A percentile compares a stretch with the other conserved stretches of the same genome.
These are phyloP conservation scores for Pichia insulana DNA, from an alignment of 805 yeast genomes.

Conservation along the genomic window DNA sequence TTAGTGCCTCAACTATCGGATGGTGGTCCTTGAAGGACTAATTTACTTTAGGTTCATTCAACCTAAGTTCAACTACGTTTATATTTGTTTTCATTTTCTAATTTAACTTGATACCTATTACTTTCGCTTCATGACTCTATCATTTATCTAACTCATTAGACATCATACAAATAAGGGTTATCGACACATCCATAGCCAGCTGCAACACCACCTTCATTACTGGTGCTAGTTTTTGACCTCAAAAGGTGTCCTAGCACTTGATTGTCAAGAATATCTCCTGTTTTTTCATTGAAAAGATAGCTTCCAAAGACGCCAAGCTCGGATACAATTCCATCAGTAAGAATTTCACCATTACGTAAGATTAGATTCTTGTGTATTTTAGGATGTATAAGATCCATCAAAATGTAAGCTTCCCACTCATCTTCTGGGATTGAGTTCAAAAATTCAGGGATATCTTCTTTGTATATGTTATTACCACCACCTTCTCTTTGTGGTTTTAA, in stretches of 20 bases:
- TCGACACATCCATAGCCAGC: slow-evolving; percentile 98
- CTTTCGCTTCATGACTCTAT: too few relatives aligned
- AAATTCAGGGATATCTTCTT: slow-evolving; percentile 73
- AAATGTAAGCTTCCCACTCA: slow-evolving; percentile 84
- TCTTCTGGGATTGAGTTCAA: slow-evolving; percentile 48
- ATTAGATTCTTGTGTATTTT: slow-evolving; percentile 61
- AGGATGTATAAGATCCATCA: slow-evolving; percentile 90
- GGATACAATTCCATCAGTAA: slow-evolving; percentile 69
- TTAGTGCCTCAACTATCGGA: slow-evolving; percentile 21
- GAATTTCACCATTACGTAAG: slow-evolving; percentile 53
- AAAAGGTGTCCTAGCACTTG: slow-evolving; percentile 75
- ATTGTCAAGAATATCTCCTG: slow-evolving; percentile 51
- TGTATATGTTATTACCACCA: slow-evolving; percentile 93
- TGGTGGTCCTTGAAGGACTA: slow-evolving; percentile 28
- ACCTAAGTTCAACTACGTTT: not conserved
- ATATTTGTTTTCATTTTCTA: not conserved
- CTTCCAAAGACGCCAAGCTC: slow-evolving; percentile 92
- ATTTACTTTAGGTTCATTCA: not conserved
- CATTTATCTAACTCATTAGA: slow-evolving; percentile 1
- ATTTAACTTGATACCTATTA: too few relatives aligned
- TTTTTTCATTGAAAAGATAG: slow-evolving; percentile 57
- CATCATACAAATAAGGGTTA: slow-evolving; percentile 50
- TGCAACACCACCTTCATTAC: slow-evolving; percentile 98
- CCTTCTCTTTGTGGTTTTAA: slow-evolving; percentile 98
- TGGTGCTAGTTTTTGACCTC: slow-evolving; percentile 77